Conservation (phyloP, 129 eudicot species). For the Escallonia herrerae region DNA sequence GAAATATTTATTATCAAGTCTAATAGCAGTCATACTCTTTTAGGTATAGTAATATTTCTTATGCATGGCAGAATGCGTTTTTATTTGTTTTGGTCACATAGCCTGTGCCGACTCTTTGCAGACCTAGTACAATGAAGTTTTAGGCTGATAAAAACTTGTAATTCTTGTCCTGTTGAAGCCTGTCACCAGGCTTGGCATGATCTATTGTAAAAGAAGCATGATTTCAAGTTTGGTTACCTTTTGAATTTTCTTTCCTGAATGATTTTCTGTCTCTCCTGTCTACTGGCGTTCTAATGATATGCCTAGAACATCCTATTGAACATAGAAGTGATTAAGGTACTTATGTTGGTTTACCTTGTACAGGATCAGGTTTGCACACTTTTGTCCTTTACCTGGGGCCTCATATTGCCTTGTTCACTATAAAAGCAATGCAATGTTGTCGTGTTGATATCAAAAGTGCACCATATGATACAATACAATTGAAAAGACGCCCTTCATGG, state of each 20-base stretch:
- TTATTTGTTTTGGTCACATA: too few relatives aligned
- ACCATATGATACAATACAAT: conserved; percentile 85
- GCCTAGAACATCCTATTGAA: not conserved
- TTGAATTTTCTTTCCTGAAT: not conserved
- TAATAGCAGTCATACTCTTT: too few relatives aligned
- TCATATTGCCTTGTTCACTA: conserved; percentile 83
- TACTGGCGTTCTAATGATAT: not conserved
- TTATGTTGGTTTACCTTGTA: too few relatives aligned
- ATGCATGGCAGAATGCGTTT: too few relatives aligned
- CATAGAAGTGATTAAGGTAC: not conserved
- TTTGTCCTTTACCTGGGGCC: conserved; percentile 96
- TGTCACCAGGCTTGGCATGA: too few relatives aligned
- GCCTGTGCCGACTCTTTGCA: too few relatives aligned
- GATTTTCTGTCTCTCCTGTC: not conserved
- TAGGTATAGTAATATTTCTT: too few relatives aligned
- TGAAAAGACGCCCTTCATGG: conserved; percentile 80
- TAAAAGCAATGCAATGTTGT: conserved; percentile 93
- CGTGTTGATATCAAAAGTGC: conserved; percentile 89
- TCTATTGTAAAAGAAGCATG: too few relatives aligned
- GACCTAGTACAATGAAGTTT: too few relatives aligned
- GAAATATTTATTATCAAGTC: too few relatives aligned
- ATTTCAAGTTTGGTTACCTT: not conserved
- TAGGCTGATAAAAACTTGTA: too few relatives aligned
- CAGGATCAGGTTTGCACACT: conserved; percentile 96
- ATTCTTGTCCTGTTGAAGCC: too few relatives aligned